These are phyloP conservation scores for Capronia epimyces DNA, from an alignment of 2,329 filamentous ascomycete species.

Conservation along the genomic window DNA sequence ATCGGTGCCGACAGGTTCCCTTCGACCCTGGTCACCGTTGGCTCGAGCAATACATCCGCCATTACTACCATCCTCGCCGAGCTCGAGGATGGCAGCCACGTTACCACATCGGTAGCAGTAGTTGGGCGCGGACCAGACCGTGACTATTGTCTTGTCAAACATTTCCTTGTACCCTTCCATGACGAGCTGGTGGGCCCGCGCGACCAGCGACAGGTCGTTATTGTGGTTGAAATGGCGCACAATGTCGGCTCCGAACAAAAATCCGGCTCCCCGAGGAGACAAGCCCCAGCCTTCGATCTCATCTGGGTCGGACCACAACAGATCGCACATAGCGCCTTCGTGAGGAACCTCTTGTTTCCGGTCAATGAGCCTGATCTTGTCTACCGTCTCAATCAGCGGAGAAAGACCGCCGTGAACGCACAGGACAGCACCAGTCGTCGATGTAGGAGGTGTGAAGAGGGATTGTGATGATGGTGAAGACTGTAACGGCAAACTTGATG, in stretches of 20 bases:
- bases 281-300: conserved; percentile 97
- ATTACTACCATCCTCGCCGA: conserved; percentile 59
- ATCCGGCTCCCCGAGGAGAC: conserved; percentile 87
- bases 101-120: conserved; percentile 97
- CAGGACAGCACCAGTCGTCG: conserved; percentile 74
- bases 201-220: conserved; percentile 88
- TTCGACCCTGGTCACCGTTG: conserved; percentile 41
- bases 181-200: conserved; percentile 90
- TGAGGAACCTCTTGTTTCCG: conserved; percentile 97
- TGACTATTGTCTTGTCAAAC: conserved; percentile 94
- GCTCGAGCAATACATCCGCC: conserved; percentile 42
- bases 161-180: conserved; percentile 99
- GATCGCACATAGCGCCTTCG: conserved; percentile 97
- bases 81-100: conserved; percentile 87
- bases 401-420: conserved; percentile 94
- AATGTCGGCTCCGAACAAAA: conserved; percentile 91
- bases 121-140: conserved; percentile 96
- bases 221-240: conserved; percentile 93
- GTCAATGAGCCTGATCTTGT: conserved; percentile 91
- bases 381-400: conserved; percentile 84
- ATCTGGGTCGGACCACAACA: conserved; percentile 96
- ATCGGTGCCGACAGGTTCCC: conserved; percentile 32
- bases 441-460: conserved; percentile 25
- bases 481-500: conserved; percentile 56
- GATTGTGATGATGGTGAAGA: conserved; percentile 66